These are phyloP conservation scores for Yamadazyma oceani DNA, from an alignment of 1,139 yeast species.

Conservation along the genomic window DNA sequence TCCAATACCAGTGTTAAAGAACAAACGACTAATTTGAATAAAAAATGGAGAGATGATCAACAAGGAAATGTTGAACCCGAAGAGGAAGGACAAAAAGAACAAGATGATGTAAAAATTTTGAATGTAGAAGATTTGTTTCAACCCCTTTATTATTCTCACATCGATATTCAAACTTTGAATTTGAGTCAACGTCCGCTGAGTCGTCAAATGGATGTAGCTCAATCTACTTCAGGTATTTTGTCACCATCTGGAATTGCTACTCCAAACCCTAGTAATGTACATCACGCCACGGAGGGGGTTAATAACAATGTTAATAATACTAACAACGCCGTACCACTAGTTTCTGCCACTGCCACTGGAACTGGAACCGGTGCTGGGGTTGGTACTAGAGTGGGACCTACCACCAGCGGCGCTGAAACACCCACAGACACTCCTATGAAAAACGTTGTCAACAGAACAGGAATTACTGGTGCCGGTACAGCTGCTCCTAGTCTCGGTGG, in stretches of 20 bases:
- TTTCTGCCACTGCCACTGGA: background rate
- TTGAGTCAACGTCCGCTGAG: conserved; percentile 2
- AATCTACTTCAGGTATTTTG: background rate
- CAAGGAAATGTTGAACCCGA: conserved; percentile 2
- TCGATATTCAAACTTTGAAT: background rate
- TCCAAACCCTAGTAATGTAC: background rate
- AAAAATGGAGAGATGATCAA: conserved; percentile 21
- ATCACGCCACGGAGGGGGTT: background rate
- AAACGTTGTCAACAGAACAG: background rate
- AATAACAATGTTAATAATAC: too few relatives aligned
- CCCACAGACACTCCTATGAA: background rate
- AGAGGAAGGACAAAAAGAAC: conserved; percentile 8
- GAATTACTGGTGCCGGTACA: background rate
- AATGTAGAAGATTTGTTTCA: conserved; percentile 31
- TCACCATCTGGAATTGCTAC: conserved; percentile 3
- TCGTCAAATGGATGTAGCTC: background rate
- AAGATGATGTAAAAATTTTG: conserved; percentile 9
- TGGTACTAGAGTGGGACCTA: background rate
- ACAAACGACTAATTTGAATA: conserved; percentile 11
- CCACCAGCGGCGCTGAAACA: background rate
- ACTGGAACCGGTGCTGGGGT: background rate
- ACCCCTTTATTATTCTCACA: conserved; percentile 23
- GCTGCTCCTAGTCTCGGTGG: background rate
- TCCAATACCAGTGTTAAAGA: conserved; percentile 11
- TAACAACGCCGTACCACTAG: too few relatives aligned